These are phyloP conservation scores for Penicillium sp. DNA, from an alignment of 2,329 filamentous ascomycete genomes.

Conservation along the genomic window DNA sequence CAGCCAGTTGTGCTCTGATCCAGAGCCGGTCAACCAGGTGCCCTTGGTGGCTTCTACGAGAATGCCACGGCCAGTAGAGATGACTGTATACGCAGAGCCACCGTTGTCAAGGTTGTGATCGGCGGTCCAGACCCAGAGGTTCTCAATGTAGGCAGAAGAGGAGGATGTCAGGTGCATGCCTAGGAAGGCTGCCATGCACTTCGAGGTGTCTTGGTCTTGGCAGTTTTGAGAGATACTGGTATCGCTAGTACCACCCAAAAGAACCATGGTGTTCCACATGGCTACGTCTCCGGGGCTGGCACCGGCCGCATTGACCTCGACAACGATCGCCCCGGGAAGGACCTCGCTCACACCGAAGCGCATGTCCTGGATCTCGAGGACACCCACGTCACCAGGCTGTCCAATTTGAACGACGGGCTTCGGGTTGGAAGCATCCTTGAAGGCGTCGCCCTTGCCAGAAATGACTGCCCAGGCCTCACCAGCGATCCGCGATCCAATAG, in stretches of 20 bases:
- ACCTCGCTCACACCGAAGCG: slow-evolving; percentile 28
- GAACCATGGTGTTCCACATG: slow-evolving; percentile 42
- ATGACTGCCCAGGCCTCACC: slow-evolving; percentile 47
- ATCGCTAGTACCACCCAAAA: slow-evolving; percentile 36
- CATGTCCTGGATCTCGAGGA: slow-evolving; percentile 35
- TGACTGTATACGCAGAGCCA: slow-evolving; percentile 18
- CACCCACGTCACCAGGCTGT: slow-evolving; percentile 25
- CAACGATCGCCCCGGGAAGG: slow-evolving; percentile 31
- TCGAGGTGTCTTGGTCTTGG: slow-evolving; percentile 3
- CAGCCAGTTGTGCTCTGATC: slow-evolving; percentile 44
- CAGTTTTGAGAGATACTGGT: slow-evolving; percentile 27
- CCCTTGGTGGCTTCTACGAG: slow-evolving; percentile 38
- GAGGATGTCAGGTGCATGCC: slow-evolving; percentile 46
- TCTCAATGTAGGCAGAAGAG: slow-evolving; percentile 50
- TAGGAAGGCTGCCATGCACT: slow-evolving; percentile 46
- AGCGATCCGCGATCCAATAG: slow-evolving; percentile 52
- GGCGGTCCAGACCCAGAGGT: slow-evolving; percentile 46
- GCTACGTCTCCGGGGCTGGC: slow-evolving; percentile 1
- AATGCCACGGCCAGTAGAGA: slow-evolving; percentile 37
- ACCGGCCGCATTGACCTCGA: slow-evolving; percentile 35
- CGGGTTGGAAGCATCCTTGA: slow-evolving; percentile 22
- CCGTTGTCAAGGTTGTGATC: slow-evolving; percentile 45
- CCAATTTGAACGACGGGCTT: slow-evolving; percentile 25
- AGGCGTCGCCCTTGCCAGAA: slow-evolving; percentile 27
- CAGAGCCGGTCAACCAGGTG: slow-evolving; percentile 43